Evolutionary conservation across 192 early-diverging fungal species (phyloP).

Genomic region (Glomus cerebriforme): DNA sequence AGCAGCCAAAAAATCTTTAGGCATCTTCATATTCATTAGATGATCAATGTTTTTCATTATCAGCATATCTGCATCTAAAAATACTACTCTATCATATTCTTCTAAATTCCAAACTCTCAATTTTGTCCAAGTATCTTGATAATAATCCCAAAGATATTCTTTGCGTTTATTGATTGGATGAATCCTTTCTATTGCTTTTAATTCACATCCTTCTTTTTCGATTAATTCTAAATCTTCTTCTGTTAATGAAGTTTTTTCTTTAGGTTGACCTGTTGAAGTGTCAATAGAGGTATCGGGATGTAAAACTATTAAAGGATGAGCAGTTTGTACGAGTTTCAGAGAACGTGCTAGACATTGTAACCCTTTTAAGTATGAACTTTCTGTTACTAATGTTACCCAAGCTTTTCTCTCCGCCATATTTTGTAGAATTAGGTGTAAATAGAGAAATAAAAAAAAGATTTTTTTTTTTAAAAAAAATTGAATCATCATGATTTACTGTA

Average conservation of each 20-base stretch:
- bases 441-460: too few species aligned
- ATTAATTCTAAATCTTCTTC: background rate
- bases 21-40: conserved; percentile 51
- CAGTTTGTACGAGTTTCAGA: background rate
- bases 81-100: conserved; percentile 55
- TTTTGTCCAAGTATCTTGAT: conserved; percentile 60
- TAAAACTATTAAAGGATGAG: background rate
- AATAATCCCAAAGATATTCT: conserved; percentile 31
- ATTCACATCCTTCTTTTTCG: background rate
- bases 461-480: too few species aligned
- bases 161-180: background rate
- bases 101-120: conserved; percentile 65
- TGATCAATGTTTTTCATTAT: conserved; percentile 64
- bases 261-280: background rate
- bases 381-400: conserved; percentile 3
- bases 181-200: background rate
- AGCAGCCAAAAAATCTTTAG: conserved; percentile 41
- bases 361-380: background rate
- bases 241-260: background rate
- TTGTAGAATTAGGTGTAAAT: background rate
- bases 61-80: conserved; percentile 75
- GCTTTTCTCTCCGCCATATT: background rate
- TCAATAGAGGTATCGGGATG: background rate
- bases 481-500: too few species aligned
- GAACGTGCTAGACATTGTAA: background rate